Base-by-base conservation (phyloP, 305 asterid genomes). In the Caryopteris hybrid region DNA sequence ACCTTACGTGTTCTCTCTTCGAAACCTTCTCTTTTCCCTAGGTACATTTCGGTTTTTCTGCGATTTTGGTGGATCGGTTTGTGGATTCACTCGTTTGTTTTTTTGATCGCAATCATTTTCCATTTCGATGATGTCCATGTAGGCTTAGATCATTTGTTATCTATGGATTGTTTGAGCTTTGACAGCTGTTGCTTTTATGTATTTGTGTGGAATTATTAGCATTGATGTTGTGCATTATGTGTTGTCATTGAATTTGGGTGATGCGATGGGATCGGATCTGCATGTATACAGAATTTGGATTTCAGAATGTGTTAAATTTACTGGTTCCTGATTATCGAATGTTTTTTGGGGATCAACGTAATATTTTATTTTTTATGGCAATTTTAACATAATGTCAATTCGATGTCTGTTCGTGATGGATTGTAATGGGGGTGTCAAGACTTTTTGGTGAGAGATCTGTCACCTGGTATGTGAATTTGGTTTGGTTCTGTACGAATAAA, bases 251-350 rank as follows among this genome's bases (percentile, higher is more conserved):
- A 9, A 22, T 46, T 51, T 43, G 53, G 11, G 61, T 33, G 48
- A 10, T 53, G 65, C 43, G 45, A 31, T 64, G 36, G 21, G 52
- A 52, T 21, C 63, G 69, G 75, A 73, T 65, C 63, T 59, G 79
- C 79, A 65, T 69, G 75, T 69, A 36, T 59, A 8, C 54, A 13
- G 57, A 48, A 56, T 57, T 14, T 52, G 17, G 61, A 55, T 48
- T 38, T 14, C 22, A n/a, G 60, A 43, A 20, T 62, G 20, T 38
- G 52, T 41, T 66, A 16, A 39, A 67, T 51, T 23, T 16, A 18
- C 12, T 31, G 38, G 50, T 47, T 61, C 47, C 29, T 45, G 59
- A 36, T 9, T 10, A 11, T 16, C 48, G 3, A 31, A 42, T 34
- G 5, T 50, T 11, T 23, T 72, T 27, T 25, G 11, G 57, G 63